Evolutionary conservation across 2,329 filamentous ascomycete species (phyloP).

Genomic region (Chaetomiaceae sp.): DNA sequence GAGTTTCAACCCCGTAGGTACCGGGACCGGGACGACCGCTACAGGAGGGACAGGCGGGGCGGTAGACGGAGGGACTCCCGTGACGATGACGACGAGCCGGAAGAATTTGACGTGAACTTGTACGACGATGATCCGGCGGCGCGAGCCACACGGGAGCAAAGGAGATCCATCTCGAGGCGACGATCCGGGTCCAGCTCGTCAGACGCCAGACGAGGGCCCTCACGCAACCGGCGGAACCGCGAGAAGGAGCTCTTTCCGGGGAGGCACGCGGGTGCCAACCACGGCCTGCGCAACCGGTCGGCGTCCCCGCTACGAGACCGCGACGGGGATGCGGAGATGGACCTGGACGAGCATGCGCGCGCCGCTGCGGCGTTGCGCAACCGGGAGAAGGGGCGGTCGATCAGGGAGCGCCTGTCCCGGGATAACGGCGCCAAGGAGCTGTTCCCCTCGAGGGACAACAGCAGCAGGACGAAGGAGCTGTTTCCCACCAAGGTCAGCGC

Average conservation of each 20-base stretch:
- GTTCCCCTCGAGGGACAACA: conserved; percentile 42
- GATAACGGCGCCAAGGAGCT: conserved; percentile 49
- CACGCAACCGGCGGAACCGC: conserved; percentile 36
- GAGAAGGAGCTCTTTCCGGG: conserved; percentile 60
- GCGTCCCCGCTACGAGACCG: conserved; percentile 44
- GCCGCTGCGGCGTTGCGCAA: conserved; percentile 32
- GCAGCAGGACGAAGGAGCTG: conserved; percentile 45
- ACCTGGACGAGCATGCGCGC: conserved; percentile 27
- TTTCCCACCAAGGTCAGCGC: conserved; percentile 43
- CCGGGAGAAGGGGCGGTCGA: conserved; percentile 38
- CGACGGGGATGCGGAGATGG: conserved; percentile 34
- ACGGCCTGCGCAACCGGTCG: conserved; percentile 41
- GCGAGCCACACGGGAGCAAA: conserved; percentile 28
- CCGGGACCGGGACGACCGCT: conserved; percentile 50
- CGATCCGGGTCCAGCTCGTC: conserved; percentile 23
- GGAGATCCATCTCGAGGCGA: conserved; percentile 20
- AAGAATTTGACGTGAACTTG: conserved; percentile 68
- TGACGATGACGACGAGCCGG: conserved; percentile 42
- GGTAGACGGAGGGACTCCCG: conserved; percentile 51
- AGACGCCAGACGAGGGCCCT: conserved; percentile 25
- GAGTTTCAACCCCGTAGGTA: conserved; percentile 47
- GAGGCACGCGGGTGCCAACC: conserved; percentile 24
- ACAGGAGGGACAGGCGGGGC: conserved; percentile 38
- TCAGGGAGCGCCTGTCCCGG: conserved; percentile 37
- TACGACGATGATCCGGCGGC: conserved; percentile 64